A percentile compares a stretch with the other conserved stretches of the same genome.
Conservation (phyloP, 768 basidiomycete species). For the Xerocomellus intermedius region DNA sequence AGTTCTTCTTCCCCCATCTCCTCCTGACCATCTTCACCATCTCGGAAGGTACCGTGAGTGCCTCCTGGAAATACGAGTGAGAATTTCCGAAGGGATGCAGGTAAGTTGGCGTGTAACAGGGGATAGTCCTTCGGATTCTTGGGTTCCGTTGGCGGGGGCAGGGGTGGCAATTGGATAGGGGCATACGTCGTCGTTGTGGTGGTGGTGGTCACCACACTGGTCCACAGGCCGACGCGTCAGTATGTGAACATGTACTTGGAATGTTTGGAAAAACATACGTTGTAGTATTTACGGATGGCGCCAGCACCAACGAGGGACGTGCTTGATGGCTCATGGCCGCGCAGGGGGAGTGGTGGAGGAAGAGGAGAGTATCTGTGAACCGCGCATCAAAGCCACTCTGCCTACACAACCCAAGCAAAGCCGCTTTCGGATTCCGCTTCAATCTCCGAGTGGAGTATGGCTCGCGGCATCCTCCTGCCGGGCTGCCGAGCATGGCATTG, state of each 20-base stretch:
- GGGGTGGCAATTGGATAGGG: constrained; percentile 76
- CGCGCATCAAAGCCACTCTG: constrained; percentile 35
- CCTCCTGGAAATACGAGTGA: constrained; percentile 81
- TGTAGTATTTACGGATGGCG: constrained; percentile 82
- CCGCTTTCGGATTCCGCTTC: constrained; percentile 26
- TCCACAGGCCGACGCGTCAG: constrained; percentile 25
- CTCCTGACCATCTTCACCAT: constrained; percentile 60
- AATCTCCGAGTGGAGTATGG: constrained; percentile 13
- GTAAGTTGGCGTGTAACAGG: constrained; percentile 71
- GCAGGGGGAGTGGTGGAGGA: constrained; percentile 27
- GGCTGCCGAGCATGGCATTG: constrained; percentile 15
- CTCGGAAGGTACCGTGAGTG: constrained; percentile 74
- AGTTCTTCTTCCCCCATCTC: constrained; percentile 75
- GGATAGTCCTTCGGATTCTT: constrained; percentile 82
- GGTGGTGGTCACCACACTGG: constrained; percentile 86
- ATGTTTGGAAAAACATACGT: constrained; percentile 50
- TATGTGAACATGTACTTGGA: neutral
- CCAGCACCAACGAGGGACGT: constrained; percentile 68
- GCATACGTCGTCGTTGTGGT: constrained; percentile 89
- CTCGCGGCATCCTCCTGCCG: constrained; percentile 24
- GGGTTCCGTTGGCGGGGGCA: constrained; percentile 68
- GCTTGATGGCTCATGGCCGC: constrained; percentile 58
- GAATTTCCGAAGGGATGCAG: constrained; percentile 68
- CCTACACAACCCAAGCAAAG: constrained; percentile 31
- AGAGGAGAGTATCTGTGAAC: constrained; percentile 22